Conservation (phyloP, 768 basidiomycete genomes). For the Cyathus striatus region DNA sequence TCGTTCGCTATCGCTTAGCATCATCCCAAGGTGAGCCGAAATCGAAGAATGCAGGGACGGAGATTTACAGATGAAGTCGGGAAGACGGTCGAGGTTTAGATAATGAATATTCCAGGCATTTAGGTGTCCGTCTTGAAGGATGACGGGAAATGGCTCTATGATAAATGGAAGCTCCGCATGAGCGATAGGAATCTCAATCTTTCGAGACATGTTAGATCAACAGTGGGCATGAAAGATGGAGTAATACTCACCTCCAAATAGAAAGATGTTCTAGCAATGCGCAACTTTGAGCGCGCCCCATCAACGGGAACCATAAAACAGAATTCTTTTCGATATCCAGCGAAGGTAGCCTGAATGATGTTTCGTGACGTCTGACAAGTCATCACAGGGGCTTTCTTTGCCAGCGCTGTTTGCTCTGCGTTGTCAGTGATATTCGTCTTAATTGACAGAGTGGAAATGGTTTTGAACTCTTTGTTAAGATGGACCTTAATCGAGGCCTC, state of each 20-base stretch:
- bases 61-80: conserved; percentile 10
- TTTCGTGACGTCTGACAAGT: conserved; percentile 23
- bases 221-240: too few relatives aligned
- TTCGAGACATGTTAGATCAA: conserved; percentile 8
- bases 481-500: conserved; percentile 2
- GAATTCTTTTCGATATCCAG: conserved; percentile 17
- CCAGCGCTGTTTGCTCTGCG: conserved; percentile 11
- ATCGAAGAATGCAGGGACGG: conserved; percentile 10
- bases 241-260: conserved; percentile 38
- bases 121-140: conserved; percentile 2
- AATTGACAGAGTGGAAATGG: conserved; percentile 10
- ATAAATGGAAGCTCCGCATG: conserved; percentile 10
- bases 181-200: conserved; percentile 20
- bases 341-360: conserved; percentile 23
- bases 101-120: conserved; percentile 27
- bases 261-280: conserved; percentile 49
- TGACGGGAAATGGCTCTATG: conserved; percentile 23
- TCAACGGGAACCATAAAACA: conserved; percentile 41
- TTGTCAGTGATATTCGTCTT: conserved; percentile 14
- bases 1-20: conserved; percentile 14
- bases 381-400: conserved; percentile 14
- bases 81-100: conserved; percentile 20
- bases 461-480: conserved; percentile 7
- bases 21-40: conserved; percentile 13
- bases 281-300: conserved; percentile 26